A percentile compares a stretch with the other conserved stretches of the same genome.
These are phyloP conservation scores for Ustilago loliicola DNA, from an alignment of 1,284 basidiomycete genomes.

Conservation along the genomic window DNA sequence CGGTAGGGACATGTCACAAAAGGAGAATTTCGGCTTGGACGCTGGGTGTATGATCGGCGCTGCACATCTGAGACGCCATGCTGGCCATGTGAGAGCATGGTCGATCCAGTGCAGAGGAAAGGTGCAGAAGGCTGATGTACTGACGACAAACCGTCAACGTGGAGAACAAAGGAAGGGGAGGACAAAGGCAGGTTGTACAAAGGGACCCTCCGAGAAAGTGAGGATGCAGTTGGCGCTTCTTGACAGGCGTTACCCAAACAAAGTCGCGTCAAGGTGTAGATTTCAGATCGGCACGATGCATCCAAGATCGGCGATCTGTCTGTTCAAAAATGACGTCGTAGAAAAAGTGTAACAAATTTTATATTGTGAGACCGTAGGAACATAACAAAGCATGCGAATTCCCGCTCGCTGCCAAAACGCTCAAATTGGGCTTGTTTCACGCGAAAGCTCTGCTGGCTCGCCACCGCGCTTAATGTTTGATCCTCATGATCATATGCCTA, in stretches of 20 bases:
- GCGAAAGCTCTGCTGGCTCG: background rate
- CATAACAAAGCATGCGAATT: background rate
- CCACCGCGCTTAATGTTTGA: no score
- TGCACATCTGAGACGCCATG: background rate
- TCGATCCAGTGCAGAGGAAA: background rate
- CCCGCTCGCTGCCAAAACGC: background rate
- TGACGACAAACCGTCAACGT: background rate
- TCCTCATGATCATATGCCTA: no score
- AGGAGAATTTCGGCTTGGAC: background rate
- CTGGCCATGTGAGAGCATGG: background rate
- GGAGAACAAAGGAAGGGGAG: background rate
- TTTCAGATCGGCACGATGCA: no score
- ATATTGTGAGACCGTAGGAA: background rate
- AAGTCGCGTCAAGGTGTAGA: background rate
- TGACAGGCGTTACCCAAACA: constrained; percentile 2
- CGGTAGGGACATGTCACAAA: constrained; percentile 22
- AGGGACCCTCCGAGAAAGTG: background rate
- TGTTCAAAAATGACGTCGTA: background rate
- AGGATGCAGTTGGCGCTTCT: background rate
- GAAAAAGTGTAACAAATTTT: background rate
- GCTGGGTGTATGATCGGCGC: background rate
- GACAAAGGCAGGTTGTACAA: constrained; percentile 9
- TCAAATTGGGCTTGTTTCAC: background rate
- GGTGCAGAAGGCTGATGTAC: background rate
- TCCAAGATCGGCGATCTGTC: background rate